These are phyloP conservation scores for Hymenoscyphus salicellus DNA, from an alignment of 2,329 filamentous ascomycete species.

Conservation along the genomic window DNA sequence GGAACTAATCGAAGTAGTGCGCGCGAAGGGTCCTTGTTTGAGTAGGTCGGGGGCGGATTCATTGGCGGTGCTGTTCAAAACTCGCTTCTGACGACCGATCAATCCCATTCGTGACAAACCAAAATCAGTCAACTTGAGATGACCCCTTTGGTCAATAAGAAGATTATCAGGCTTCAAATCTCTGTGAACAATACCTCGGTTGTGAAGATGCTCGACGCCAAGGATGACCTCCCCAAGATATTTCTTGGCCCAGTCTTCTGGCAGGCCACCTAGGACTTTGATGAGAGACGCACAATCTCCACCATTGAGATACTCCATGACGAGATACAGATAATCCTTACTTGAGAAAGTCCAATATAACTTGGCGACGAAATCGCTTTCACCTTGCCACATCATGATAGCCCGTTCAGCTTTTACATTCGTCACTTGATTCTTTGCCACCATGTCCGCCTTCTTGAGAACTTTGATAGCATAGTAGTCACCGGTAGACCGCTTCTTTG, in stretches of 20 bases:
- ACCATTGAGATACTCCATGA: slow-evolving; percentile 98
- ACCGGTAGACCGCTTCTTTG: slow-evolving; percentile 97
- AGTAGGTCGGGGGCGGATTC: slow-evolving; percentile 90
- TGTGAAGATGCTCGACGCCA: slow-evolving; percentile 95
- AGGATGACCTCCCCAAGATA: slow-evolving; percentile 94
- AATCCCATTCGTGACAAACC: slow-evolving; percentile 95
- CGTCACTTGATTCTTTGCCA: slow-evolving; percentile 98
- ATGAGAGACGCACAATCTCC: slow-evolving; percentile 96
- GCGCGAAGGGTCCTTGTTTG: slow-evolving; percentile 86
- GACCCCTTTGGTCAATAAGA: slow-evolving; percentile 92
- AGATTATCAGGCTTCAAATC: slow-evolving; percentile 97
- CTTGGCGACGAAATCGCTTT: slow-evolving; percentile 98
- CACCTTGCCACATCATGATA: slow-evolving; percentile 99
- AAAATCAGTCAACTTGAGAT: slow-evolving; percentile 96
- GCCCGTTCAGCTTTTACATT: slow-evolving; percentile 98
- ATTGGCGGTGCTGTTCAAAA: slow-evolving; percentile 70
- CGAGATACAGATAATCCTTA: slow-evolving; percentile 96
- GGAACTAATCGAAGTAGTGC: slow-evolving; percentile 79
- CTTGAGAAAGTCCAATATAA: slow-evolving; percentile 99
- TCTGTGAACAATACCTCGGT: slow-evolving; percentile 90
- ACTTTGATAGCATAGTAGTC: slow-evolving; percentile 99
- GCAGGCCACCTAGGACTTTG: slow-evolving; percentile 85
- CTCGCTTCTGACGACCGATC: slow-evolving; percentile 92
- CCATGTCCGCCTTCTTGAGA: slow-evolving; percentile 99
- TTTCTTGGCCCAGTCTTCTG: slow-evolving; percentile 97